phyloP scores from a whole-genome alignment of 169 alveolate genomes.

The Plasmodium cynomolgi region DNA sequence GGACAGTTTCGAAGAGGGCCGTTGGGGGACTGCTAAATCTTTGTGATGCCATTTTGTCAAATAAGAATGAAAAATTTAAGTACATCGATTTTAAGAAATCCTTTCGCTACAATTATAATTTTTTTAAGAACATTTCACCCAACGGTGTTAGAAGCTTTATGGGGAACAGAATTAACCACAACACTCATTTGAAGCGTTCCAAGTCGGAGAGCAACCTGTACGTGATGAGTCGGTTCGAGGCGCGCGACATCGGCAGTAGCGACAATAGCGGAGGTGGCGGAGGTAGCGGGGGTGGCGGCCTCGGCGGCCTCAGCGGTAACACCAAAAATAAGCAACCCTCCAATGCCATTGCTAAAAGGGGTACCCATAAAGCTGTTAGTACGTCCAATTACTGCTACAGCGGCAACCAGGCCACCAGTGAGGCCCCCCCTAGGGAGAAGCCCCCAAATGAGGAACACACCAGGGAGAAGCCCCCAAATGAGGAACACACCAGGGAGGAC shows the following conservation, averaged over 20 bases:
- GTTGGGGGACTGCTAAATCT: conserved; percentile 78
- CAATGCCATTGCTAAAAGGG: neutral
- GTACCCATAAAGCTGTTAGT: neutral
- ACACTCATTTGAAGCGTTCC: conserved; percentile 24
- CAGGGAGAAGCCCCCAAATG: too few relatives aligned
- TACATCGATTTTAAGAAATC: conserved; percentile 68
- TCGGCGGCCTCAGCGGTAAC: neutral
- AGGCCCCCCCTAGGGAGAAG: neutral
- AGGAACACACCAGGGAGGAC: too few relatives aligned
- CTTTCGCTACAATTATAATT: conserved; percentile 34
- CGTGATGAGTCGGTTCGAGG: neutral
- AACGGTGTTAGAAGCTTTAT: neutral
- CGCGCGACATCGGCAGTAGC: neutral
- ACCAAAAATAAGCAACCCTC: neutral
- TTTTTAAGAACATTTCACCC: conserved; percentile 11
- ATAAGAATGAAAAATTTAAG: conserved; percentile 64
- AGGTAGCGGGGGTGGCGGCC: neutral
- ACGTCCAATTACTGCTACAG: neutral
- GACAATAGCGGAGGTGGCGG: neutral
- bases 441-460: neutral
- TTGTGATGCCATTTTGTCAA: conserved; percentile 61
- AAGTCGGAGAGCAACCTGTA: conserved; percentile 26
- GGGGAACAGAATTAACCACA: neutral
- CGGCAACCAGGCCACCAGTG: neutral
- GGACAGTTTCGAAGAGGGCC: conserved; percentile 79